Evolutionary conservation across 345 rosid species (phyloP), one percentile per base, ranked within the genome.

Genomic region (Nasturtium officinale): DNA sequence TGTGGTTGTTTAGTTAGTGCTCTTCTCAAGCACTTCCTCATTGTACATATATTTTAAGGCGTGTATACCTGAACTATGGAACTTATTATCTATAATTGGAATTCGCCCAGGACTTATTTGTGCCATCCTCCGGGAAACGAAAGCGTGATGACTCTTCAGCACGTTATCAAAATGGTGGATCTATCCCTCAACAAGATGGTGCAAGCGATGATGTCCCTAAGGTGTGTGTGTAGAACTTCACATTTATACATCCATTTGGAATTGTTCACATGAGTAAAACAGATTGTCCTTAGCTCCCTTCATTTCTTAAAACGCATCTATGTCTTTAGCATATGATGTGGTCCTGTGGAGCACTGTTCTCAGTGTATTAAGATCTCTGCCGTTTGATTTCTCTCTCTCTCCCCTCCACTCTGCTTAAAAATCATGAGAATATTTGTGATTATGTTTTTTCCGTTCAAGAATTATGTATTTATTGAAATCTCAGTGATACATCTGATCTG

Each of bases 181-280:
- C 81, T 71, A 90, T 95, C 74, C 96, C 99, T 29, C 99, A 95
- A 82, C 97, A 86, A 70, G 98, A 95, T 85, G 99, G 99, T 74
- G 90, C 99, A 68, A 82, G 83, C 29, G 98, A 89, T 85, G 71
- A 75, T 58, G 40, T 78, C 21, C 75, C 71, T 67, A 81, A 83
- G 83, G 79, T 76, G 62, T 68, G 76, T 81, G 83, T 83, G 63
- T 76, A 75, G 74, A 80, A 75, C 26, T 37, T 26, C 61, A 48
- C 68, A 38, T 58, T 54, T 73, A 17, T 23, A 23, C 21, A 42
- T 67, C 33, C 37, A 54, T 23, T 62, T 32, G 11, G 37, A 32
- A 13, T 70, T 20, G 32, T 11, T 54, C 35, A 4, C 61, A 5
- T 62, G 21, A 54, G 40, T 20, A 17, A 38, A 59, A 68, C 3